Base-by-base conservation (phyloP, 805 yeast species). In the Teunomyces aglyptinius region DNA sequence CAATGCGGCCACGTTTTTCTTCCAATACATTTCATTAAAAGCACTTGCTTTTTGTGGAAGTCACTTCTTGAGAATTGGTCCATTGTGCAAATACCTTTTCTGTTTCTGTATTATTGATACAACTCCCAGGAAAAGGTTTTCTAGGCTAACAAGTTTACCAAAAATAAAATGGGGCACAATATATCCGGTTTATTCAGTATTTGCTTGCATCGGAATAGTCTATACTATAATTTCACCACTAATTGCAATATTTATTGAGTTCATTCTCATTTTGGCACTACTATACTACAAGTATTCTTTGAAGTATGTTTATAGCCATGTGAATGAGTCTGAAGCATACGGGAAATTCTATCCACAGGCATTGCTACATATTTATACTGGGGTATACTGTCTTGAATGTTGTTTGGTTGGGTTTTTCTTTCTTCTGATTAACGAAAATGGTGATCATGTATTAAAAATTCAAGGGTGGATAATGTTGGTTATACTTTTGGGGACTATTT, bases 1-100 rank as follows among this genome's bases (percentile, higher is more conserved):
- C 0, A 86, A 86, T 58, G 86, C 96, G 19, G 85, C 96, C 1
- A 87, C 84, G 38, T 90, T 91, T 59, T 91, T 90, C 67, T 84
- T 84, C 61, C 86, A 91, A 3, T 89, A 85, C 57, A 69, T 89
- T 32, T 67, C 88, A 0, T 71, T 90, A 28, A 83, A 86, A 63
- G 92, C 96, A 0, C 67, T 90, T 46, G 79, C 91, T 1, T 81
- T 86, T 45, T 80, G 85, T 51, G 96, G 96, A 0, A 81, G 80
- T 47, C 82, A 82, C 49, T 71, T 91, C 34, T 58, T 90, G 32
- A 83, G 86, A 56, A 66, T 81, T 13, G 77, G 74, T 45, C 77
- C 74, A 15, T 70, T 90, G 35, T 49, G 80, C 4, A 59, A 68
- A 19, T 68, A 70, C 29, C 53, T 59, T 28, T 59, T 76, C 6